These are phyloP conservation scores for Backusella luteola DNA, from an alignment of 192 early-diverging fungal genomes.

Conservation along the genomic window DNA sequence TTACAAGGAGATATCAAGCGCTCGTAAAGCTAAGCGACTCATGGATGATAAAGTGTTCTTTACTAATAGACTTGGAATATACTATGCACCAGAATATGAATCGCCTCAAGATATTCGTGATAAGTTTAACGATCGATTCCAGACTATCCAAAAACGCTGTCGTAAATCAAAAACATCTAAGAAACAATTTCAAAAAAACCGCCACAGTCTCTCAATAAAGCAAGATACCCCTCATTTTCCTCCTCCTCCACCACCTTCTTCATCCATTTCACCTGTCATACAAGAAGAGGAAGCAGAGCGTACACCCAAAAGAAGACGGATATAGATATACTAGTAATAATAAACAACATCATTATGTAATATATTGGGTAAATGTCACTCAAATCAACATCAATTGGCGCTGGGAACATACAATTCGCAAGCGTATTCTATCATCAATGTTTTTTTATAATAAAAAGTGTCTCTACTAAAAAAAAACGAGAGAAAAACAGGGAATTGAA, in stretches of 20 bases:
- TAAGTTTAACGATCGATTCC: constrained; percentile 39
- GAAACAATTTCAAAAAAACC: neutral
- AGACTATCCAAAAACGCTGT: constrained; percentile 7
- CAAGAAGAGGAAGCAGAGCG: neutral
- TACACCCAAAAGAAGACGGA: neutral
- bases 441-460: too few species aligned
- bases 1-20: constrained; percentile 18
- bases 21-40: constrained; percentile 37
- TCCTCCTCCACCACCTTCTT: neutral
- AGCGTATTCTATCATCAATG: too few species aligned
- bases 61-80: constrained; percentile 31
- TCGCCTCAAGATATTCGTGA: constrained; percentile 40
- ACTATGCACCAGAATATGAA: constrained; percentile 43
- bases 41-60: constrained; percentile 42
- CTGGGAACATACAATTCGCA: too few species aligned
- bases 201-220: neutral
- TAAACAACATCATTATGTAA: too few species aligned
- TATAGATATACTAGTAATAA: too few species aligned
- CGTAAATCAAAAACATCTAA: neutral
- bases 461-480: too few species aligned
- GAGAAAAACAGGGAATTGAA: too few species aligned
- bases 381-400: too few species aligned
- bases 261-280: neutral
- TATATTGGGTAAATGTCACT: too few species aligned
- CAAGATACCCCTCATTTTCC: neutral